These are phyloP conservation scores for Angophora floribunda DNA, from an alignment of 345 rosid genomes.

Conservation along the genomic window DNA sequence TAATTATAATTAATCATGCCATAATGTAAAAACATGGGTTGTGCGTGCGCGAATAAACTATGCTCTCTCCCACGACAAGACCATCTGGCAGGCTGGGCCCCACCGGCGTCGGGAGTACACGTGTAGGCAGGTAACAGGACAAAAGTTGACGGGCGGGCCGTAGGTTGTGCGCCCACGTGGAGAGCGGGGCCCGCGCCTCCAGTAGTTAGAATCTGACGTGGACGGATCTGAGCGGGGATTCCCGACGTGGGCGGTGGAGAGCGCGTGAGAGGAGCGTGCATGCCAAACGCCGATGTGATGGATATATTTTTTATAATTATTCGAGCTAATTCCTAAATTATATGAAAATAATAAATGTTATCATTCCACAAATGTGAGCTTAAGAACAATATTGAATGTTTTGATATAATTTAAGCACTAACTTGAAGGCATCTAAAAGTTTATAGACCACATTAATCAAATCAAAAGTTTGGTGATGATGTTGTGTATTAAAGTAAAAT, in stretches of 20 bases:
- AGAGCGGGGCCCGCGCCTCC: background rate
- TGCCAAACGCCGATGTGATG: background rate
- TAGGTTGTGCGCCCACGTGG: background rate
- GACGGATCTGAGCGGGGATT: background rate
- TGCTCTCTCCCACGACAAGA: background rate
- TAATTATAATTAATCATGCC: background rate
- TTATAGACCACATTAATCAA: background rate
- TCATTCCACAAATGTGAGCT: background rate
- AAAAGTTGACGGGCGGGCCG: background rate
- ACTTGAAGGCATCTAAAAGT: background rate
- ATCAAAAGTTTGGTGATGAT: background rate
- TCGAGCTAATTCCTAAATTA: background rate
- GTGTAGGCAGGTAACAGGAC: background rate
- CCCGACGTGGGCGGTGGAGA: background rate
- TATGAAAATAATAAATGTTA: background rate
- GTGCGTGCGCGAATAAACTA: background rate
- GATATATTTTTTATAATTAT: accelerated
- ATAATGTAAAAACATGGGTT: background rate
- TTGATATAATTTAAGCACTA: background rate
- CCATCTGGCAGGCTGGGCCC: background rate
- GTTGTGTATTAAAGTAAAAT: background rate
- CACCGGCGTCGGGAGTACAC: background rate
- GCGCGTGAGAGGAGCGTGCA: background rate
- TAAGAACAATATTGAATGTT: background rate
- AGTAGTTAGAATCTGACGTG: background rate